Conservation (phyloP, 208 protist species). For the Leishmania aethiopica region DNA sequence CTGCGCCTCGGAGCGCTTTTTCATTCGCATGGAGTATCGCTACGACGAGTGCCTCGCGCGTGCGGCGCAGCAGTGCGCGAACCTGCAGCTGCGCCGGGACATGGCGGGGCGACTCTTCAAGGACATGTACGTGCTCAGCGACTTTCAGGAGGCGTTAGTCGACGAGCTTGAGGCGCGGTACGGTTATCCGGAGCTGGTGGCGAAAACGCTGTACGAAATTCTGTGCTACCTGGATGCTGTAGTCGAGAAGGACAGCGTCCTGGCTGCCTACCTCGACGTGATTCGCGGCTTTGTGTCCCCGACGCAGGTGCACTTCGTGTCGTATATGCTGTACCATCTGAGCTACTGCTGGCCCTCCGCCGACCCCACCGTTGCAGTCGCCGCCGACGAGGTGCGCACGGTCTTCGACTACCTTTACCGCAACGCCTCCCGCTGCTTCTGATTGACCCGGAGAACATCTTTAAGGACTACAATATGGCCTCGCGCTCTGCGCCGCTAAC, state of each 20-base stretch:
- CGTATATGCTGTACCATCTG: conserved; percentile 81
- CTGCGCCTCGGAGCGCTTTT: conserved; percentile 76
- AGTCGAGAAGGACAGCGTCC: conserved; percentile 45
- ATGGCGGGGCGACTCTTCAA: conserved; percentile 84
- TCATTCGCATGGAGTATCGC: conserved; percentile 73
- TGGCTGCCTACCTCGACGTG: conserved; percentile 77
- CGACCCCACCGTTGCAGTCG: conserved; percentile 62
- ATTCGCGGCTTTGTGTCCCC: conserved; percentile 84
- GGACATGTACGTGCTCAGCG: conserved; percentile 75
- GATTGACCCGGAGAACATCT: conserved; percentile 59
- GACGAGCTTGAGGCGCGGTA: conserved; percentile 88
- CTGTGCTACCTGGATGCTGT: conserved; percentile 88
- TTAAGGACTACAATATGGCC: conserved; percentile 81
- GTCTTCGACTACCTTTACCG: conserved; percentile 85
- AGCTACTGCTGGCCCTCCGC: conserved; percentile 85
- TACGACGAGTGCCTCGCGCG: conserved; percentile 68
- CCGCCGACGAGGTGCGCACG: conserved; percentile 63
- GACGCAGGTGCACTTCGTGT: conserved; percentile 83
- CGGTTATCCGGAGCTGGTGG: conserved; percentile 85
- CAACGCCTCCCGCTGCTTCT: conserved; percentile 52
- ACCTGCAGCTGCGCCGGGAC: conserved; percentile 64
- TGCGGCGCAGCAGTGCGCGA: conserved; percentile 64
- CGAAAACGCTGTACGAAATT: conserved; percentile 89
- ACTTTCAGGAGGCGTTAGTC: conserved; percentile 88
- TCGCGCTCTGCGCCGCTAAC: conserved; percentile 78